Percentiles rank a stretch among this genome's conserved stretches.
Conservation (phyloP, 2,329 filamentous ascomycete species). For the Tympanopsis confertula region DNA sequence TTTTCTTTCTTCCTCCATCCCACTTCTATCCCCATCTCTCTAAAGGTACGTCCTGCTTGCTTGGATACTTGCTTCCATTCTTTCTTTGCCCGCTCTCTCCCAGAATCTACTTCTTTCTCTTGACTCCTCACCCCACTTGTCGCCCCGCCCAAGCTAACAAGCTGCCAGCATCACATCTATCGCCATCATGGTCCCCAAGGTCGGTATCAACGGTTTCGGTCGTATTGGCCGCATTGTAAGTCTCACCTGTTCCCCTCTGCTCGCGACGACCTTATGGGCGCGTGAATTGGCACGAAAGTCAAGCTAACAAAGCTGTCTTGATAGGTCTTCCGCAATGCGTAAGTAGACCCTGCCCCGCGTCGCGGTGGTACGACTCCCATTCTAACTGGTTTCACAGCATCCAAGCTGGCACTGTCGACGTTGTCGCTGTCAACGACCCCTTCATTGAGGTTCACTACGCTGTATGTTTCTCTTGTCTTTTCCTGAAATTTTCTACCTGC, state of each 20-base stretch:
- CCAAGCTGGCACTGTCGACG: background rate
- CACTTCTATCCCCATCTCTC: background rate
- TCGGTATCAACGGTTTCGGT: conserved; percentile 1
- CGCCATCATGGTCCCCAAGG: background rate
- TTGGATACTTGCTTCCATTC: too few relatives aligned
- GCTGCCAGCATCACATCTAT: too few relatives aligned
- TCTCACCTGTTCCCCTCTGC: too few relatives aligned
- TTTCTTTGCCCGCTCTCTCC: too few relatives aligned
- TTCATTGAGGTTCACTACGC: conserved; percentile 1
- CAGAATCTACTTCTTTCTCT: too few relatives aligned
- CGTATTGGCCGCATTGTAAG: conserved; percentile 1
- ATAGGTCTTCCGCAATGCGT: conserved; percentile 1
- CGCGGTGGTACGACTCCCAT: background rate
- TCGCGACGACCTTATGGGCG: background rate
- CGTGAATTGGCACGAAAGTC: background rate
- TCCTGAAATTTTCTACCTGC: conserved; percentile 37
- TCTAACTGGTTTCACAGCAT: background rate
- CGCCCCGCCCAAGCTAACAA: too few relatives aligned
- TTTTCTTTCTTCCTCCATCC: background rate
- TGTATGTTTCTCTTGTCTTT: background rate
- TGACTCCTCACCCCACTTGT: too few relatives aligned
- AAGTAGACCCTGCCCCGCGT: background rate
- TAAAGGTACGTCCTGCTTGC: too few relatives aligned
- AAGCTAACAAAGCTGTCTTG: background rate
- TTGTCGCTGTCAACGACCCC: conserved; percentile 1